Evolutionary conservation across 257 asterid genomes (phyloP), one percentile per base, ranked within the genome.

Genomic region (Forsythia suspensa): DNA sequence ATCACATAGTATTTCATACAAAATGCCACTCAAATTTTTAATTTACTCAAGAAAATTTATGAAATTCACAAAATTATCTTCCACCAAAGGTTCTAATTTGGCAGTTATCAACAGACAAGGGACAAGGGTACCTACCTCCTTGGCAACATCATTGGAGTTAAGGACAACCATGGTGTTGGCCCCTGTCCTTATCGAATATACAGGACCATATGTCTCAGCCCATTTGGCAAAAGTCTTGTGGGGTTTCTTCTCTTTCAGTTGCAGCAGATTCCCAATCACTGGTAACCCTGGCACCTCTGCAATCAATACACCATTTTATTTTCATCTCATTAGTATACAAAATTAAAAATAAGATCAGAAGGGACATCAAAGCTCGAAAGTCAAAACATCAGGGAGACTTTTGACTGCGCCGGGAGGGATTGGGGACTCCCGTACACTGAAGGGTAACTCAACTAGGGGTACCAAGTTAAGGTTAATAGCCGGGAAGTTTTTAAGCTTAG

Each of bases 261-360:
- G 96, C 76, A 95, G 87, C 80, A 95, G 76, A 84, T 93, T 95
- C 38, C 98, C 99, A 4, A 93, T 72, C 82, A 91, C 82, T 2
- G 98, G 97, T 42, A 92, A 48, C 10, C 99, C 99, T 29, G 95
- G 90, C 12, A 95, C 86, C 80, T 77, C 99, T 93, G 90, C 94
- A 89, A 29, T 75, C 72, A 85, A 83, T 42, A 55, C 76, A 80
- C 48, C 61, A 51, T 39, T 65, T 48, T 21, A 66, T 34, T 38
- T 57, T 70, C 75, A 39, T 63, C 37, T 29, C 29, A 40, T 13
- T 7, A 4, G 21, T 4, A 42, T 13, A 16, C 41, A 71, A 8
- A 41, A 70, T 57, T 41, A 43, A 11, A 24, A 46, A 6, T 42
- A 24, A 8, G 42, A 39, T 16, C 43, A 74, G 42, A 20, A 37